A percentile compares a stretch with the other conserved stretches of the same genome.
phyloP scores from a whole-genome alignment of 805 yeast species.

The Kuraishia molischiana region DNA sequence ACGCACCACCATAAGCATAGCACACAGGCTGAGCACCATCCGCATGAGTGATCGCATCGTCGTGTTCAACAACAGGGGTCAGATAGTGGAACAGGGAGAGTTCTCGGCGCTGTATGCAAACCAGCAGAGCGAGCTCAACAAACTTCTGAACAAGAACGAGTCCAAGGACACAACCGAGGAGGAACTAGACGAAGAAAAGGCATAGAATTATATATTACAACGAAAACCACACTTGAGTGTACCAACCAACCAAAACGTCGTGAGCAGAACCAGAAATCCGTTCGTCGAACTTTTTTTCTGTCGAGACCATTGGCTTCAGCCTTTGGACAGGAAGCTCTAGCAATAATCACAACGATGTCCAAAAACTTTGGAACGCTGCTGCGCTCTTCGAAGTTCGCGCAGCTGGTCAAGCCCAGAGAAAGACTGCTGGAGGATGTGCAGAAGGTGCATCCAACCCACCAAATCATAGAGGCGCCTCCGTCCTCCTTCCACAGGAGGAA shows the following conservation, averaged over 20 bases:
- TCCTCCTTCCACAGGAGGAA: slow-evolving; percentile 56
- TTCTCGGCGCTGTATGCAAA: slow-evolving; percentile 41
- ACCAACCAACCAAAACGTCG: no score
- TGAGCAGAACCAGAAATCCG: no score
- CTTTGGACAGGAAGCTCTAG: no score
- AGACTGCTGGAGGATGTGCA: slow-evolving; percentile 14
- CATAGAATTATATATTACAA: no score
- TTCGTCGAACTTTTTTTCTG: no score
- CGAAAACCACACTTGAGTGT: no score
- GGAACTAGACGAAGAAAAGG: neutral
- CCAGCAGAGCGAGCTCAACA: slow-evolving; percentile 33
- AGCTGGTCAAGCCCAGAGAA: slow-evolving; percentile 19
- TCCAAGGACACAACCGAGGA: slow-evolving; percentile 1
- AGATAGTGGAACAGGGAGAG: slow-evolving; percentile 62
- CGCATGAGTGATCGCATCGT: slow-evolving; percentile 72
- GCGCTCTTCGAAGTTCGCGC: slow-evolving; percentile 21
- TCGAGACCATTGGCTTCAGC: no score
- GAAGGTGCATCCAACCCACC: slow-evolving; percentile 51
- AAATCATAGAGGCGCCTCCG: slow-evolving; percentile 60
- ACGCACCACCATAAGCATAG: slow-evolving; percentile 77
- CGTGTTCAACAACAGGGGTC: slow-evolving; percentile 61
- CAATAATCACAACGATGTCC: neutral
- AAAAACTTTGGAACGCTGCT: slow-evolving; percentile 4
- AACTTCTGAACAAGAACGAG: slow-evolving; percentile 24
- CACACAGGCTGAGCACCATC: slow-evolving; percentile 86